These are phyloP conservation scores for Melaleuca quinquenervia DNA, from an alignment of 345 rosid genomes.

Conservation along the genomic window DNA sequence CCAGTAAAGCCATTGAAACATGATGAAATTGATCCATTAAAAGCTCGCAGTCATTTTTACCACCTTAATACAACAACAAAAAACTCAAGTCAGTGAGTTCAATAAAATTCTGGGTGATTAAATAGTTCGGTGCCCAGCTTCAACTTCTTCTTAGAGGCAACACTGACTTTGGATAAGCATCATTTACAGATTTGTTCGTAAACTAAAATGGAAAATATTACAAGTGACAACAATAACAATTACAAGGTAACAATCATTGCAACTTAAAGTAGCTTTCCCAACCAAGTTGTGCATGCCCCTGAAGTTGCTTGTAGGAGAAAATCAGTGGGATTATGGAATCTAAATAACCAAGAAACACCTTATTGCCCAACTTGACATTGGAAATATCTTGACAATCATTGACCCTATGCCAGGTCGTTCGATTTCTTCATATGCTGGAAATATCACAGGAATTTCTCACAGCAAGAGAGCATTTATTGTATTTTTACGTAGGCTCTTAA, in stretches of 20 bases:
- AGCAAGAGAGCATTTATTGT: background rate
- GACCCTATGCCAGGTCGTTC: background rate
- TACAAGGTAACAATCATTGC: background rate
- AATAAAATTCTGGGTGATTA: background rate
- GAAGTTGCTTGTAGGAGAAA: background rate
- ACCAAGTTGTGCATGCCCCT: background rate
- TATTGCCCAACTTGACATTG: background rate
- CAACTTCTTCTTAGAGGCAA: background rate
- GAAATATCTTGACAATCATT: background rate
- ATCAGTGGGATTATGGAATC: background rate
- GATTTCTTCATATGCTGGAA: background rate
- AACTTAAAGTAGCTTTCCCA: background rate
- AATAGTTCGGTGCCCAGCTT: background rate
- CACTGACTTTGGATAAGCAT: background rate
- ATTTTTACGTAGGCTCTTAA: background rate
- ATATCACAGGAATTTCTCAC: background rate
- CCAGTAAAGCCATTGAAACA: constrained; percentile 70
- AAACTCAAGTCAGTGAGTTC: background rate
- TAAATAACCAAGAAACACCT: background rate
- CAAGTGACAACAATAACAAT: background rate
- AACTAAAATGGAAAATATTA: background rate
- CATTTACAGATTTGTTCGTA: background rate
- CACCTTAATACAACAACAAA: constrained; percentile 38
- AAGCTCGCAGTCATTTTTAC: constrained; percentile 66
- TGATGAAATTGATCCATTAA: constrained; percentile 85